phyloP scores from a whole-genome alignment of 495 filamentous ascomycete species.

The Viridothelium virens region DNA sequence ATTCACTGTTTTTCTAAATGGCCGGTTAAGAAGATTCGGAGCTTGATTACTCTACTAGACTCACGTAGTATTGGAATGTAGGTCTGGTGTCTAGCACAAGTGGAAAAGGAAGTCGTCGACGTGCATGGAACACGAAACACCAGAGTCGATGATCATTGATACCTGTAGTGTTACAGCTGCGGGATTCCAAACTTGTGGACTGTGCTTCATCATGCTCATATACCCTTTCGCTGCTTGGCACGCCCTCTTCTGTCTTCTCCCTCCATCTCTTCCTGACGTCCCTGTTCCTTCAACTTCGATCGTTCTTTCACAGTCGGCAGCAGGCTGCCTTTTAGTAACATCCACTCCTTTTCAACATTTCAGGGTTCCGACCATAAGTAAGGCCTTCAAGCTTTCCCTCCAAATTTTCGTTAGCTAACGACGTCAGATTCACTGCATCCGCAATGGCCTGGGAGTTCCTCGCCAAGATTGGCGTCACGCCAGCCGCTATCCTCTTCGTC shows the following conservation, averaged over 20 bases:
- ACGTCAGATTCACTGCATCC: neutral
- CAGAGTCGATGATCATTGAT: neutral
- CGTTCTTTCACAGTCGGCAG: neutral
- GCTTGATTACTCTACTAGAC: too few relatives aligned
- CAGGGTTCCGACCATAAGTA: neutral
- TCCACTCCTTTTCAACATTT: neutral
- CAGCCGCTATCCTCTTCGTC: conserved; percentile 10
- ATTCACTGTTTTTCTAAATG: too few relatives aligned
- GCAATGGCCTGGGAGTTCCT: conserved; percentile 6
- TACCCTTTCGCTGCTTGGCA: conserved; percentile 4
- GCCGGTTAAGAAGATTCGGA: too few relatives aligned
- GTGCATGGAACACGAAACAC: neutral
- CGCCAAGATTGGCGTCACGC: conserved; percentile 9
- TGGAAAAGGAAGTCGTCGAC: neutral
- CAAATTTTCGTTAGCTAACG: neutral
- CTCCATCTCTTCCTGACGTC: neutral
- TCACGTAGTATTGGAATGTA: too few relatives aligned
- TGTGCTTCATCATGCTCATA: conserved; percentile 13
- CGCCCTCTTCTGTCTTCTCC: neutral
- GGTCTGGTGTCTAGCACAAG: too few relatives aligned
- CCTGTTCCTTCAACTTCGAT: neutral
- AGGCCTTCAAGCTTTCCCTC: neutral
- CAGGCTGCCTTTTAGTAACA: neutral
- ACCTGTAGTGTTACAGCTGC: neutral
- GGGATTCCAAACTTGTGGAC: neutral